Evolutionary conservation across 2,329 filamentous ascomycete genomes (phyloP), one percentile per base, ranked within the genome.

Genomic region (Clarireedia paspali): DNA sequence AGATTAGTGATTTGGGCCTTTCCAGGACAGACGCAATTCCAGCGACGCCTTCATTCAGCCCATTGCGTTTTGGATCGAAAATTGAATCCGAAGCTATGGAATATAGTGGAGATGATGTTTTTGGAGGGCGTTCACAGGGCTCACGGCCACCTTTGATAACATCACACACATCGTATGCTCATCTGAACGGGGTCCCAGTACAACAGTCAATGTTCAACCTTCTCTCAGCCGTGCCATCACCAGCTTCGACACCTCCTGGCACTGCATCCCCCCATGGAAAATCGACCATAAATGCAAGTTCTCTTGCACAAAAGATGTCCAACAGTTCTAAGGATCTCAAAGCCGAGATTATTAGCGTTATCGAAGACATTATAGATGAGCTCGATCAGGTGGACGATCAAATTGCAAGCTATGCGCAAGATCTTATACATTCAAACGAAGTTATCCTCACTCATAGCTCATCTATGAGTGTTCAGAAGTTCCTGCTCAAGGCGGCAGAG

Each of bases 301-400:
- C 63, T 10, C 55, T 70, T 23, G 59, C 67, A 14, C 62, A 63
- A n/a, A 63, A 60, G 47, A 67, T 68, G 51, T 57, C 59, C 36
- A 63, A 55, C 12, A 61, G 63, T n/a, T 65, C 67, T 3, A 80
- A 88, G 58, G 87, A 95, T 60, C 77, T 97, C 57, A 88, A 91
- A 59, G 89, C 89, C 14, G 94, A 97, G 71, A 87, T 97, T 26
- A 85, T 96, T 62, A 89, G 94, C 65, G 94, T 91, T 44, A 96
- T 99, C 66, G 85, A 90, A 66, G 94, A 99, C 70, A 91, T 99
- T 58, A 88, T 95, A 71, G 94, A 99, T 68, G 94, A 99, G 73
- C 85, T 99, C 56, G 87, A 88, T 62, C 88, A 92, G 68, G 91
- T 91, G 6, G 94, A 96, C 68, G 90, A 95, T 67, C 91, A 96